Evolutionary conservation across 768 basidiomycete genomes (phyloP).

Genomic region (Hydnomerulius pinastri): DNA sequence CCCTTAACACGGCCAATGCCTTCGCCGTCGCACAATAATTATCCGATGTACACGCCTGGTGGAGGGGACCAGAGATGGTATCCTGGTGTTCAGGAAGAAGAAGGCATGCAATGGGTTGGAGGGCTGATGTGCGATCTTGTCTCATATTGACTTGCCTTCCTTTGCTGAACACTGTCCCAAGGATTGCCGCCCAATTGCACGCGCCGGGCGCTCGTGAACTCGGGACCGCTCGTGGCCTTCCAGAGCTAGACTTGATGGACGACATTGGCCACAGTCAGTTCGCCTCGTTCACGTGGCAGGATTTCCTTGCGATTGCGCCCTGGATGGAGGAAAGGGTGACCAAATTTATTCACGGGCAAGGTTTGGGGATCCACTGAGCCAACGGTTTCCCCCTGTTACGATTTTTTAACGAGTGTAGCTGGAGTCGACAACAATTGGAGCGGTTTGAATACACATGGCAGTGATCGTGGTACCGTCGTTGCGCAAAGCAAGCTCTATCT

Average conservation of each 20-base stretch:
- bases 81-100: conserved; percentile 51
- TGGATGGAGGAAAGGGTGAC: conserved; percentile 74
- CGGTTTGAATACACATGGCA: neutral
- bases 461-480: neutral
- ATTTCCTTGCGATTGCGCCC: conserved; percentile 71
- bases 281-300: conserved; percentile 69
- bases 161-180: conserved; percentile 29
- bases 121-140: conserved; percentile 56
- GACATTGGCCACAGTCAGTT: conserved; percentile 58
- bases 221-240: conserved; percentile 38
- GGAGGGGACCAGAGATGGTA: conserved; percentile 69
- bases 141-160: neutral
- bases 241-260: conserved; percentile 50
- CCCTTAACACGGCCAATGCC: conserved; percentile 61
- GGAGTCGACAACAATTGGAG: neutral
- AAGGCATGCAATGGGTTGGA: conserved; percentile 73
- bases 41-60: conserved; percentile 74
- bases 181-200: conserved; percentile 64
- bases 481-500: neutral
- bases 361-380: conserved; percentile 56
- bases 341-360: conserved; percentile 66
- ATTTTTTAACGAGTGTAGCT: neutral
- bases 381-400: neutral
- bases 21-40: conserved; percentile 53
- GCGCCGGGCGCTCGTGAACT: conserved; percentile 44